phyloP scores from a whole-genome alignment of 2,329 filamentous ascomycete species.

The Harringtonia aguacate region DNA sequence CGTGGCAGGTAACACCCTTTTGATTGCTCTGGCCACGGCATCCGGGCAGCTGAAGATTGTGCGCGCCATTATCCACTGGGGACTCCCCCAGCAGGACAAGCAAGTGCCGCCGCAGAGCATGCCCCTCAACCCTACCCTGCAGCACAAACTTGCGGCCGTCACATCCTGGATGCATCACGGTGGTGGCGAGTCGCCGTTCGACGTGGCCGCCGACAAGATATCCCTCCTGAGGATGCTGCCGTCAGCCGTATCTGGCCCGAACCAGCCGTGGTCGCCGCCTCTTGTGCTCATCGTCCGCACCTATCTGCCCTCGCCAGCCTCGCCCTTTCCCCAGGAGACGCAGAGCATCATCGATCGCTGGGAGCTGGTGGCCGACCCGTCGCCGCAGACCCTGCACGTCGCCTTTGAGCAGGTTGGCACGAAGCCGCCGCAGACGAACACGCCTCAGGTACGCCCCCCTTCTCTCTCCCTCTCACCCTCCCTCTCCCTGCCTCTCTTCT shows the following conservation, averaged over 20 bases:
- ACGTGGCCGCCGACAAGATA: constrained; percentile 48
- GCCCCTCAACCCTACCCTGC: constrained; percentile 39
- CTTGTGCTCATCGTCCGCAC: constrained; percentile 67
- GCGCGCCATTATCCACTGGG: constrained; percentile 67
- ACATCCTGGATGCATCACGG: constrained; percentile 45
- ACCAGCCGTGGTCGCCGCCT: constrained; percentile 44
- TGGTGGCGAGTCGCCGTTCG: constrained; percentile 29
- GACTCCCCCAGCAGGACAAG: constrained; percentile 45
- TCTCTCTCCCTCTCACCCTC: no score
- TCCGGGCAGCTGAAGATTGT: constrained; percentile 66
- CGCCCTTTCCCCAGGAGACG: constrained; percentile 50
- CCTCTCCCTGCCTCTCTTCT: no score
- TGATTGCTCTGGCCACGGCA: constrained; percentile 57
- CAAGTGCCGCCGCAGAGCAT: constrained; percentile 34
- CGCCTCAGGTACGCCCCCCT: background rate
- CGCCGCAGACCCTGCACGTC: constrained; percentile 55
- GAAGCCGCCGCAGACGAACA: constrained; percentile 5
- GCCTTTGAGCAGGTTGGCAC: constrained; percentile 68
- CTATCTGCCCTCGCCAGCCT: constrained; percentile 35
- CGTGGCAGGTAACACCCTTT: constrained; percentile 31
- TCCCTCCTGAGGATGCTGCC: constrained; percentile 69
- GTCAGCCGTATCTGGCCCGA: constrained; percentile 46
- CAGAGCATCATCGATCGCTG: constrained; percentile 74
- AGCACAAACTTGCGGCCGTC: constrained; percentile 44
- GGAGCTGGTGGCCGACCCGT: constrained; percentile 58